These are phyloP conservation scores for Hanseniaspora lindneri DNA, from an alignment of 805 yeast species.

Conservation along the genomic window DNA sequence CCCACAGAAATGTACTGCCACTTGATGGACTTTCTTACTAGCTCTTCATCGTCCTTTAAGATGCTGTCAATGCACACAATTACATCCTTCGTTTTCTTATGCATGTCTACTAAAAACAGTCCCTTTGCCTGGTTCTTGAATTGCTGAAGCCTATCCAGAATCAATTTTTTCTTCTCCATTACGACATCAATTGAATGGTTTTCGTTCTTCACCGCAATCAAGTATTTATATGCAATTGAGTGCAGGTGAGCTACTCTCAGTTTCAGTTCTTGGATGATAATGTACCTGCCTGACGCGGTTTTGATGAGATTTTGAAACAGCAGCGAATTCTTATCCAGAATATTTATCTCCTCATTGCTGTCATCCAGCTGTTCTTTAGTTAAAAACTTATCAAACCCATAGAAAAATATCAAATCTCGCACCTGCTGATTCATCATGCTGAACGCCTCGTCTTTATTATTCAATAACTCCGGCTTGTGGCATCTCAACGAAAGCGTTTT, in stretches of 20 bases:
- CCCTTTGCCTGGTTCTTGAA: neutral
- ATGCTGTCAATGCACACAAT: neutral
- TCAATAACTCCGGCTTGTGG: constrained; percentile 6
- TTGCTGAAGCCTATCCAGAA: neutral
- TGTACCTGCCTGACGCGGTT: neutral
- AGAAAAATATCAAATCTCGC: neutral
- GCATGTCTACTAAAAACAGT: neutral
- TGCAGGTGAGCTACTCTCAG: constrained; percentile 6
- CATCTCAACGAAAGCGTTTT: constrained; percentile 4
- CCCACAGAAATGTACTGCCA: constrained; percentile 7
- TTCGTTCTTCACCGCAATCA: constrained; percentile 10
- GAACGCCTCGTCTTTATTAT: constrained; percentile 7
- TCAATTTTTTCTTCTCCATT: neutral
- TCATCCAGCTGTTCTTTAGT: neutral
- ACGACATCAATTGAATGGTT: neutral
- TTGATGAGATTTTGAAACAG: neutral
- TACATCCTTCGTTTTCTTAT: neutral
- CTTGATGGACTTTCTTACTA: neutral
- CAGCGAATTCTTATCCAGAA: neutral
- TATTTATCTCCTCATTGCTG: neutral
- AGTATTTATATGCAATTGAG: constrained; percentile 11
- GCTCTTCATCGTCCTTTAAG: neutral
- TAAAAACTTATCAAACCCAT: neutral
- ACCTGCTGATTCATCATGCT: constrained; percentile 3
- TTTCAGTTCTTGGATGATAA: constrained; percentile 9